Conservation (phyloP, 441 rosid genomes). For the Arabidopsis hybrid region DNA sequence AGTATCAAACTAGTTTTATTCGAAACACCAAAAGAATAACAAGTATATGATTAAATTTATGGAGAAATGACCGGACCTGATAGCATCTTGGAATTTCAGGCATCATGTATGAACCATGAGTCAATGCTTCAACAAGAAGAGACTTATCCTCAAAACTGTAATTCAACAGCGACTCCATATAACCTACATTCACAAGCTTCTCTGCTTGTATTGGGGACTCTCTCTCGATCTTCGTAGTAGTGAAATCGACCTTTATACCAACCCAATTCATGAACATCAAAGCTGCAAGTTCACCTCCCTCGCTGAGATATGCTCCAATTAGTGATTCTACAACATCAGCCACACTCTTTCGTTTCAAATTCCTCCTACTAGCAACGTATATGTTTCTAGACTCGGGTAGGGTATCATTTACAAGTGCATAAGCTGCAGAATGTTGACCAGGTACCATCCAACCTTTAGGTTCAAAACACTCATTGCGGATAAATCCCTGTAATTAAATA, state of each 20-base stretch:
- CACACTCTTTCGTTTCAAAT: slow-evolving; percentile 64
- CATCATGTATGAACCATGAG: slow-evolving; percentile 93
- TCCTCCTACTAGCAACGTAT: slow-evolving; percentile 53
- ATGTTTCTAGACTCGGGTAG: slow-evolving; percentile 52
- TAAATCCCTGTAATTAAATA: slow-evolving; percentile 70
- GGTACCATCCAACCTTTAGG: slow-evolving; percentile 83
- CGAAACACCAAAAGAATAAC: not conserved
- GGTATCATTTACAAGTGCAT: slow-evolving; percentile 48
- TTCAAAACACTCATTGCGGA: slow-evolving; percentile 73
- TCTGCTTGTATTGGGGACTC: slow-evolving; percentile 46
- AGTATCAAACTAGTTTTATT: slow-evolving; percentile 1
- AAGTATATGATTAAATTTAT: not conserved
- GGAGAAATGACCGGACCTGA: slow-evolving; percentile 59
- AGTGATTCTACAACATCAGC: slow-evolving; percentile 93
- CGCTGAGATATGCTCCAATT: slow-evolving; percentile 79
- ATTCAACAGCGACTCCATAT: slow-evolving; percentile 61
- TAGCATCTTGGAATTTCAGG: slow-evolving; percentile 92
- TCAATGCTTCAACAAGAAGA: slow-evolving; percentile 86
- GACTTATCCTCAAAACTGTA: slow-evolving; percentile 73
- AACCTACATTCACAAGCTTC: slow-evolving; percentile 54
- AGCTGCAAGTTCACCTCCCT: slow-evolving; percentile 77
- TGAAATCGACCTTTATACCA: slow-evolving; percentile 67
- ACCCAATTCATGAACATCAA: slow-evolving; percentile 73
- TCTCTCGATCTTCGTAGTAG: slow-evolving; percentile 45
- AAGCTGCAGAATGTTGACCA: slow-evolving; percentile 54